These are phyloP conservation scores for Hyaloperonospora brassicae DNA, from an alignment of 352 stramenopile genomes.

Conservation along the genomic window DNA sequence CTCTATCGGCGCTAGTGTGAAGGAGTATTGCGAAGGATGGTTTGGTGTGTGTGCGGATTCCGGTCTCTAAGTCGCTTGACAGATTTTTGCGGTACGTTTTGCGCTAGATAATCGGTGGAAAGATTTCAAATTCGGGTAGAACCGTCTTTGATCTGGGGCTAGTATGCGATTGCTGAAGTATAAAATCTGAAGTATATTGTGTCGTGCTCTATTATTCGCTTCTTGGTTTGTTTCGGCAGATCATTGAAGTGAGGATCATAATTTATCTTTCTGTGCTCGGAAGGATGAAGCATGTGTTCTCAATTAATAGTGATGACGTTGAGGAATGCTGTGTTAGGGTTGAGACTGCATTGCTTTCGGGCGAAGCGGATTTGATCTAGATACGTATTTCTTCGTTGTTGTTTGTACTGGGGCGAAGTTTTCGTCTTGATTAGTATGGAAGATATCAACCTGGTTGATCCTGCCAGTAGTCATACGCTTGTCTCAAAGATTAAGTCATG, in stretches of 20 bases:
- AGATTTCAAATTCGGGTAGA: constrained; percentile 9
- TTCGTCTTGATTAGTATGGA: no score
- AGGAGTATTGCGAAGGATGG: no score
- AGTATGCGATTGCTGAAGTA: constrained; percentile 2
- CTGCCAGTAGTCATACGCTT: constrained; percentile 5
- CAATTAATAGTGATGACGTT: constrained; percentile 7
- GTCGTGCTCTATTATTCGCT: no score
- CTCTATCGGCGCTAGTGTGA: no score
- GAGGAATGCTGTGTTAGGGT: neutral
- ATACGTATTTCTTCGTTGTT: constrained; percentile 20
- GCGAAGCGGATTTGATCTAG: neutral
- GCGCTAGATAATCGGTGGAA: constrained; percentile 2
- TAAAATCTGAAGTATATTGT: no score
- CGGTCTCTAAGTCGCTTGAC: no score
- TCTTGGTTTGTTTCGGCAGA: neutral
- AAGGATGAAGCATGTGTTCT: constrained; percentile 3
- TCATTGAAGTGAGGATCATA: constrained; percentile 10
- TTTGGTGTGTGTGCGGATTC: no score
- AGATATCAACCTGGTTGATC: no score
- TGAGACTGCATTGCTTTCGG: no score
- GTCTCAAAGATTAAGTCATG: constrained; percentile 69
- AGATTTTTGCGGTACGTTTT: neutral
- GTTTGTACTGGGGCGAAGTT: no score
- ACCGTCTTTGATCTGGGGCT: constrained; percentile 9
- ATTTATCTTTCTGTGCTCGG: constrained; percentile 7